Evolutionary conservation across 345 rosid species (phyloP), one percentile per base, ranked within the genome.

Genomic region (Xanthoceras sorbifolium): DNA sequence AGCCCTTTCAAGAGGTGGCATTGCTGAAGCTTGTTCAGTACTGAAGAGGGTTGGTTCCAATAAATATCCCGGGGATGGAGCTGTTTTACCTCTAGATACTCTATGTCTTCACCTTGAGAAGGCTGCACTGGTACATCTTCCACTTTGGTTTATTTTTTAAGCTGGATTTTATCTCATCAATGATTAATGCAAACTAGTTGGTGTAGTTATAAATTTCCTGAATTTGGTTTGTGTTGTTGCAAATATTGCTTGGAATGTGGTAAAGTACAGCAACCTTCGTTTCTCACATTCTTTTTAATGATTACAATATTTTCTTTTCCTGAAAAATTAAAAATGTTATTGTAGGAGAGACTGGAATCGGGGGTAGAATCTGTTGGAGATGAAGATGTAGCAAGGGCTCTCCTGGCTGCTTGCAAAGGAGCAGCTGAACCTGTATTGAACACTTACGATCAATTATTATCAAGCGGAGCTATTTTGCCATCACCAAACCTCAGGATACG

Each of bases 71-170:
- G 99, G 99, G 38, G 97, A 91, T 85, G 99, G 98, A 70, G 90
- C 93, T 69, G 86, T 90, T 82, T 83, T 93, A 79, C 99, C 97
- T 9, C 84, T 92, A 71, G 98, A 94, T 54, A 85, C 90, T 74
- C 68, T 92, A 18, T 94, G 99, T 80, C 95, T 96, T 79, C 99
- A 93, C 84, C 93, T 97, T 64, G 99, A 97, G 89, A 97, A 92
- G 85, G 95, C 97, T 73, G 94, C 98, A 59, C 59, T 88, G 93
- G 97, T 97, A 87, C 78, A 75, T 76, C 65, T 57, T 44, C 26
- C 23, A 28, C 67, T n/a, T 59, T n/a, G 5, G 8, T 71, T 44
- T 62, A 67, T 66, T 54, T n/a, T 38, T 50, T 60, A n/a, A 54
- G 28, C 54, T 18, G 6, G 20, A 25, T 74, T n/a, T 64, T 70